Evolutionary conservation across 441 rosid species (phyloP), one percentile per base, ranked within the genome.

Genomic region (Francoa sonchifolia): DNA sequence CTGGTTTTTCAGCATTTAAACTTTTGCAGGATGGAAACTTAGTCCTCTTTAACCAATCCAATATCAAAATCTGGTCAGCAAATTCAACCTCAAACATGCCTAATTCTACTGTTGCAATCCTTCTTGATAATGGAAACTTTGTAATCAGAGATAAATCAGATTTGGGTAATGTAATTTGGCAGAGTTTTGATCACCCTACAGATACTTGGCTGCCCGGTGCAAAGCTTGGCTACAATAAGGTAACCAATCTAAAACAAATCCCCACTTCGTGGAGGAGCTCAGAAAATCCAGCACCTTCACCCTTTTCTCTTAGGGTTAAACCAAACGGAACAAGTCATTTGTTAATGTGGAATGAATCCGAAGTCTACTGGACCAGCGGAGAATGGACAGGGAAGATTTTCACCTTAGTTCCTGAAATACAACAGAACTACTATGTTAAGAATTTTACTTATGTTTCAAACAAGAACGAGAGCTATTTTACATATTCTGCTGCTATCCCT

Each of bases 71-170:
- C 14, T 45, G 50, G 66, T 55, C 46, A 0, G 33, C 49, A 4
- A 4, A 39, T 33, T 54, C 13, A 6, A 32, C 39, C 17, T 33
- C 48, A 6, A 26, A 19, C 1, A n/a, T 10, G 22, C 12, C 13
- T n/a, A 48, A 59, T 48, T 44, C 48, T 9, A 18, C 48, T 10
- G 12, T 10, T 19, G 57, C 41, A 9, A 19, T 28, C 39, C 61
- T 55, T 40, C 61, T 55, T 29, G 61, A 55, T 23, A 19, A 20
- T 34, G 66, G 50, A 35, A 55, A 61, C 35, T 25, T 55, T 31
- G 25, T 55, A 19, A 6, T 61, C 10, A 49, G 45, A 40, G 44
- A 39, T 33, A 46, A 44, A n/a, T 14, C 16, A 3, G 29, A 51
- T 5, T 12, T 26, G n/a, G 47, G 50, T 1, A 8, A 17, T 9